Evolutionary conservation across 2,329 filamentous ascomycete species (phyloP).

Genomic region (Alternaria dauci): DNA sequence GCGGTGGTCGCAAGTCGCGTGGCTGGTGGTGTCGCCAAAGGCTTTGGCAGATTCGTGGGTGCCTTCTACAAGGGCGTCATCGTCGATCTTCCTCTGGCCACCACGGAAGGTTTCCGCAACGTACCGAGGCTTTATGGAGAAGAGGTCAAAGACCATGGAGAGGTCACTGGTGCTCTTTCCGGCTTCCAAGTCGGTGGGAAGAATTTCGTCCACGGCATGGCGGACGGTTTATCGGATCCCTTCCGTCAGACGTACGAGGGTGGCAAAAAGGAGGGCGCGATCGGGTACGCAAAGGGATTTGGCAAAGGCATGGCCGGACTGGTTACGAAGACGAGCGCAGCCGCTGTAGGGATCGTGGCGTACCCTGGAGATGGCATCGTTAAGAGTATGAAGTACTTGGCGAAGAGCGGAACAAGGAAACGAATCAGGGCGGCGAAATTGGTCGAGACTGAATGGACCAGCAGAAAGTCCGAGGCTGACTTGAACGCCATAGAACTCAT

Average conservation of each 20-base stretch:
- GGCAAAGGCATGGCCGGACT: slow-evolving; percentile 35
- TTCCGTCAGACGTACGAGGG: slow-evolving; percentile 43
- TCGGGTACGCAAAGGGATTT: slow-evolving; percentile 46
- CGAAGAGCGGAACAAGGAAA: slow-evolving; percentile 15
- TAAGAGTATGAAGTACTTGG: slow-evolving; percentile 22
- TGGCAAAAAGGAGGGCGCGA: slow-evolving; percentile 41
- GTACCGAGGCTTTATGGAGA: slow-evolving; percentile 52
- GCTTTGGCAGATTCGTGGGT: slow-evolving; percentile 31
- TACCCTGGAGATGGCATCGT: slow-evolving; percentile 27
- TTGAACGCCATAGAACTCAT: slow-evolving; percentile 9
- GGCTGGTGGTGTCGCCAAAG: slow-evolving; percentile 24
- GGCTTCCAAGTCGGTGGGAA: slow-evolving; percentile 45
- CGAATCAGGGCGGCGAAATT: slow-evolving; percentile 10
- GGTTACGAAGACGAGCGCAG: slow-evolving; percentile 13
- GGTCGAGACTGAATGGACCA: slow-evolving; percentile 16
- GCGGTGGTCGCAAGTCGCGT: slow-evolving; percentile 18
- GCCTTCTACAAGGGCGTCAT: slow-evolving; percentile 41
- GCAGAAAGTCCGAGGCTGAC: neutral
- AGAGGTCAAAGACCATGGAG: slow-evolving; percentile 41
- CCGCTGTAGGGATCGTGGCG: slow-evolving; percentile 19
- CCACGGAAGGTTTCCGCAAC: slow-evolving; percentile 48
- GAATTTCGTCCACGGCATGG: slow-evolving; percentile 45
- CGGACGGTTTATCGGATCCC: slow-evolving; percentile 43
- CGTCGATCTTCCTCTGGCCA: slow-evolving; percentile 50
- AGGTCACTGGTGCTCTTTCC: slow-evolving; percentile 46